Evolutionary conservation across 78 protist species (phyloP), one percentile per base, ranked within the genome.

Genomic region (slime mould (Dictyostelium discoideum)): DNA sequence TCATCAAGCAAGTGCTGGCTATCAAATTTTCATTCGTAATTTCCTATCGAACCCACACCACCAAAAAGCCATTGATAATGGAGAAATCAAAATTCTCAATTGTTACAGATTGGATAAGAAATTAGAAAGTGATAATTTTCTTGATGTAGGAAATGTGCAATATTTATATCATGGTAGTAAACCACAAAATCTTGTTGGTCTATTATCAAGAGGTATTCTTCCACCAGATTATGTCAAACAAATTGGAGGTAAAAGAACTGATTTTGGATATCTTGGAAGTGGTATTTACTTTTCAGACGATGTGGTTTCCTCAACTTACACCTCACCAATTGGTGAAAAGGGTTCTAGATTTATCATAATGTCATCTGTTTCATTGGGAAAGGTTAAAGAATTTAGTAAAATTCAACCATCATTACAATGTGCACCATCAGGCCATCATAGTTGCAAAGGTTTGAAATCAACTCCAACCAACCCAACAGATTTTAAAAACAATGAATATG

Each of bases 121-220:
- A 20, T 44, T 8, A 1, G 86, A 87, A 39, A 74, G 65, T 9
- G 29, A 79, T 0, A 10, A 29, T 3, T 87, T 87, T 18, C 6
- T 60, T 60, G 69, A 60, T 13, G 26, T 39, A 7, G 96, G 96
- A 5, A 92, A 92, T 83, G 82, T n/a, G 1, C 32, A 67, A 84
- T 42, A 77, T 20, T 14, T 92, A 13, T 85, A 40, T 50, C 96
- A 92, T 83, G 96, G 87, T 20, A 86, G 83, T 5, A 92, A 92
- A 32, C 20, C 44, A 4, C 6, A 16, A 9, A 92, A 84, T 72
- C 3, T 86, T 8, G 69, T 92, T 24, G 96, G 96, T 42, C n/a
- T 92, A 4, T 20, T 92, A 3, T 63, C 81, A 0, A 22, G 73
- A 32, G 96, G 96, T 32, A 24, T 83, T 11, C 48, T 50, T 63